phyloP scores from a whole-genome alignment of 306 rosid genomes.

The Coriaria nepalensis region DNA sequence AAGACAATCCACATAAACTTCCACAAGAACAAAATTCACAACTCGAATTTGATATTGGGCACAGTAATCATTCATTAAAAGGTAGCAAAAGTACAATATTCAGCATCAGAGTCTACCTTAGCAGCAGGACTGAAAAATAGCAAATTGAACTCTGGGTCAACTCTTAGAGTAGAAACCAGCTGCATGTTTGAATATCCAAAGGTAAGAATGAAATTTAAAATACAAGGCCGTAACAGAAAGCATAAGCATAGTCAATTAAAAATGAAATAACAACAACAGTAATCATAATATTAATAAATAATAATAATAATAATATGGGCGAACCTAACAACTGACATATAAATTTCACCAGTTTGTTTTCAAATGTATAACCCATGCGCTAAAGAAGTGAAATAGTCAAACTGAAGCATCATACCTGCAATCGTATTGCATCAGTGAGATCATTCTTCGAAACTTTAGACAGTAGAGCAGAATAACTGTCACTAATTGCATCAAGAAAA shows the following conservation, averaged over 20 bases:
- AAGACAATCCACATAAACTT: too few relatives aligned
- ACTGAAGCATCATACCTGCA: constrained; percentile 68
- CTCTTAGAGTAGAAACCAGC: constrained; percentile 76
- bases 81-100: too few relatives aligned
- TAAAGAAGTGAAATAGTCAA: too few relatives aligned
- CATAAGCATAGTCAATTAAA: constrained; percentile 3
- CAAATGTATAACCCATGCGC: too few relatives aligned
- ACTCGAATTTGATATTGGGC: neutral
- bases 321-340: too few relatives aligned
- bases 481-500: constrained; percentile 28
- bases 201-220: constrained; percentile 23
- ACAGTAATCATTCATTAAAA: neutral
- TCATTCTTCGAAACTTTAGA: constrained; percentile 24
- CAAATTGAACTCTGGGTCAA: constrained; percentile 67
- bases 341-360: too few relatives aligned
- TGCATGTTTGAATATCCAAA: constrained; percentile 31
- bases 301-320: too few relatives aligned
- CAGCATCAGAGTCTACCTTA: constrained; percentile 36
- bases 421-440: constrained; percentile 64
- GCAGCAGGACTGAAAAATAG: constrained; percentile 59
- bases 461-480: constrained; percentile 23
- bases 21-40: too few relatives aligned
- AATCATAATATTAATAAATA: too few relatives aligned
- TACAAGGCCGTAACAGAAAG: constrained; percentile 12
- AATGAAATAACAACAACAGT: too few relatives aligned